Evolutionary conservation across 179 eudicot genomes (phyloP), one percentile per base, ranked within the genome.

Genomic region (Camellia oleifera): DNA sequence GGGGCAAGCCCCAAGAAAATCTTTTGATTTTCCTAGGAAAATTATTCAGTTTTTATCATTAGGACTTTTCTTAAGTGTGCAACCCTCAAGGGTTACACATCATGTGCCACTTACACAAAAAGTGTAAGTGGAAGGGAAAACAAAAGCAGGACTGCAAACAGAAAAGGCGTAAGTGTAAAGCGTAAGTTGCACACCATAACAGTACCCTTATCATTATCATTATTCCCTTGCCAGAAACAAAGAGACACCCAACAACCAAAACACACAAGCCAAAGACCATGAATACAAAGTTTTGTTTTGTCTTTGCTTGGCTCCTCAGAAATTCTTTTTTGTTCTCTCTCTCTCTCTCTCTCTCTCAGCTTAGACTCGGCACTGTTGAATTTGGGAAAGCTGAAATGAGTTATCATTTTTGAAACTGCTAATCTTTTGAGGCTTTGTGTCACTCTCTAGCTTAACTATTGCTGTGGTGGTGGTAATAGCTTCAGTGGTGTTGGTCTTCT

Each of bases 351-450:
- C 26, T 23, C 26, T 23, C 26, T 23, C 26, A 61, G 10, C 42
- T 50, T 61, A 15, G 62, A 23, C 45, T 78, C 57, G 67, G 70
- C 12, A n/a, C 61, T 77, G 50, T 60, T 53, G 66, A 79, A 79
- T 82, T 80, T 76, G 72, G 23, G 79, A 79, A 68, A 74, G 76
- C 26, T 23, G 26, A 23, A 52, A 9, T 48, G 71, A 62, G 53
- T 71, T 11, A 17, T 71, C 65, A 48, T 62, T 77, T 63, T 53
- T 32, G 74, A 69, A 62, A 60, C 74, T 17, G 72, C 78, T 57
- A 65, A 77, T 68, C 64, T 79, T 83, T 76, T 74, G 75, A 3
- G 77, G 70, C 56, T 83, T 83, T 15, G 7, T 3, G 45, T 69
- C 82, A 7, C 71, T 44, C 17, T 76, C 76, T 26, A 79, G 72